Percentiles rank a stretch among this genome's conserved stretches.
Conservation (phyloP, 768 basidiomycete species). For the Mycena metata region DNA sequence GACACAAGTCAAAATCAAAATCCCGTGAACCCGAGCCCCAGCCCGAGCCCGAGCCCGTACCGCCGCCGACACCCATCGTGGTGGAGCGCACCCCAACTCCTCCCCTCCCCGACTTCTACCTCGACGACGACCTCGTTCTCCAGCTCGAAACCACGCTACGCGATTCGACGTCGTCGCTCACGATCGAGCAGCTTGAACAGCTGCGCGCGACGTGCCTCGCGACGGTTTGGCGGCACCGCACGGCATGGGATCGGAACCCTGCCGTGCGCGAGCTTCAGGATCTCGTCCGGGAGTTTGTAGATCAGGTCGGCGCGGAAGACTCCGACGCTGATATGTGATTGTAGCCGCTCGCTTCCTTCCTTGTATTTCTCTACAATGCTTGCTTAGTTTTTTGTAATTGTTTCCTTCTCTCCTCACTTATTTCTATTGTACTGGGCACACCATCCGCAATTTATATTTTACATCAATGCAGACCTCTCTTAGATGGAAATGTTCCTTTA, state of each 20-base stretch:
- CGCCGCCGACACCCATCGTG: constrained; percentile 57
- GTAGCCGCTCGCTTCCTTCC: background rate
- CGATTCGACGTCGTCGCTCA: constrained; percentile 70
- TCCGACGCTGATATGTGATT: constrained; percentile 30
- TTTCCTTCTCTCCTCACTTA: constrained; percentile 18
- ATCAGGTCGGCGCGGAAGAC: constrained; percentile 62
- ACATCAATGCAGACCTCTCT: too few relatives aligned
- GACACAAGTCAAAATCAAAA: constrained; percentile 39
- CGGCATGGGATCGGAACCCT: constrained; percentile 85
- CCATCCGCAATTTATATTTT: constrained; percentile 14
- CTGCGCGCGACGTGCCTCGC: constrained; percentile 87
- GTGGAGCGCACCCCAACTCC: constrained; percentile 75
- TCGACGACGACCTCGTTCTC: constrained; percentile 65
- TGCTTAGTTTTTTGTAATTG: constrained; percentile 10
- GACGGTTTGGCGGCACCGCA: constrained; percentile 84
- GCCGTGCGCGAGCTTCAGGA: constrained; percentile 72
- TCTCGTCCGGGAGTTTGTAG: constrained; percentile 74
- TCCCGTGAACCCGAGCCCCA: constrained; percentile 39
- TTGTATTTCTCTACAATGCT: constrained; percentile 25
- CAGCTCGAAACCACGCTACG: constrained; percentile 65
- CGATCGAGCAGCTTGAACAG: constrained; percentile 93
- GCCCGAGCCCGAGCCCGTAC: constrained; percentile 35
- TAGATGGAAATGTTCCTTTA: too few relatives aligned
- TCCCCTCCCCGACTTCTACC: constrained; percentile 82
- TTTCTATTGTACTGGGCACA: constrained; percentile 35